Conservation (phyloP, 2,329 filamentous ascomycete genomes). For the Fusarium cicatricum region DNA sequence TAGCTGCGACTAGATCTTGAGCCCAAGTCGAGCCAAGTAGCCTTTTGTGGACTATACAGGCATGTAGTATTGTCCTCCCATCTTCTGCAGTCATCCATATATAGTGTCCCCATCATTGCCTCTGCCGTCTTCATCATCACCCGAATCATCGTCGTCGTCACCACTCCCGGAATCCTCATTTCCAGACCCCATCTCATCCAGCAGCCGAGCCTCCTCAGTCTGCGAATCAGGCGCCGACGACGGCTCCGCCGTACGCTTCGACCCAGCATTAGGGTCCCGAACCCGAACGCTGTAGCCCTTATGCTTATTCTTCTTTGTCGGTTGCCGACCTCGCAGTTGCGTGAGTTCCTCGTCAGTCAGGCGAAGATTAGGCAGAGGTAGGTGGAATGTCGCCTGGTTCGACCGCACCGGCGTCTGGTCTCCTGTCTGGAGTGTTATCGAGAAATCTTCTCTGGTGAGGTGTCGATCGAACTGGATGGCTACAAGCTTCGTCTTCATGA, state of each 20-base stretch:
- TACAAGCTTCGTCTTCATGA: slow-evolving; percentile 88
- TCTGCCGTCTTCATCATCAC: slow-evolving; percentile 36
- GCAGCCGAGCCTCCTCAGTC: slow-evolving; percentile 34
- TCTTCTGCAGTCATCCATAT: slow-evolving; percentile 4
- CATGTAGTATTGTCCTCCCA: no score
- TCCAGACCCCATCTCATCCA: slow-evolving; percentile 39
- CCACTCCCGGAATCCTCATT: slow-evolving; percentile 41
- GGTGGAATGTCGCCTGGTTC: slow-evolving; percentile 44
- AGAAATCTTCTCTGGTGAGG: slow-evolving; percentile 52
- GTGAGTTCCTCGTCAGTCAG: slow-evolving; percentile 49
- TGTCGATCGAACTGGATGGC: slow-evolving; percentile 66
- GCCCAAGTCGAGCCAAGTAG: no score
- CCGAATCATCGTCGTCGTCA: slow-evolving; percentile 42
- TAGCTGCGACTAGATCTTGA: background rate
- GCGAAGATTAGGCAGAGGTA: slow-evolving; percentile 47
- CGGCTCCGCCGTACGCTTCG: slow-evolving; percentile 26
- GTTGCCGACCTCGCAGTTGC: slow-evolving; percentile 46
- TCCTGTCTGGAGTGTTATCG: slow-evolving; percentile 46
- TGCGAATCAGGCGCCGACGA: slow-evolving; percentile 30
- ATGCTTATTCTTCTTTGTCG: slow-evolving; percentile 48
- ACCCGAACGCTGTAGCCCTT: slow-evolving; percentile 48
- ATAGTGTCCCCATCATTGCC: slow-evolving; percentile 19
- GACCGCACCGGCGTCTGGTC: slow-evolving; percentile 47
- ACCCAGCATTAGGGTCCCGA: slow-evolving; percentile 33
- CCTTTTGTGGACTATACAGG: no score